Base-by-base conservation (phyloP, 345 rosid genomes). In the Toxicodendron radicans region DNA sequence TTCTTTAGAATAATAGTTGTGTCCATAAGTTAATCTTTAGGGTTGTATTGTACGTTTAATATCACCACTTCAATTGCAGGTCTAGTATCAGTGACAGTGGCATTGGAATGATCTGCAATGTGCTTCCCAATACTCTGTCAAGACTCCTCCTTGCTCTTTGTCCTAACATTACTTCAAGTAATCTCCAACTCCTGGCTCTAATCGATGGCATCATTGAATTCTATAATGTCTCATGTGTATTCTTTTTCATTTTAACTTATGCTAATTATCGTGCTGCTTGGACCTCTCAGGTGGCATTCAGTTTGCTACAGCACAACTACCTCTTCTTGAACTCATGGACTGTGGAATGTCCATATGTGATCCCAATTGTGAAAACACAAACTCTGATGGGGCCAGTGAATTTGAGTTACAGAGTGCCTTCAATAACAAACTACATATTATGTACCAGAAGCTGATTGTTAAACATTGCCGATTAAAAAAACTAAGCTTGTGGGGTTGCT, bases 401-500 rank as follows among this genome's bases (percentile, higher is more conserved):
- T 46, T 43, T 49, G 84, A 85, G 76, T 74, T 85, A 64, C 88
- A 82, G 70, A 80, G 82, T 73, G 69, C 85, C 71, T 68, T 85
- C 73, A 84, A 76, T 78, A 83, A 75, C 78, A 89, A 86, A 72
- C 66, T 75, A 24, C 94, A 87, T 80, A 86, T 80, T 51, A 83
- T 87, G 67, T 87, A 85, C 81, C 99, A 96, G 79, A 96, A 96
- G 80, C 85, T 96, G 82, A 90, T 93, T 71, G 85, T 96, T 71
- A 96, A 96, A 78, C 99, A 96, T 72, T 60, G 73, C 75, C 87
- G 87, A 35, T 80, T 96, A 73, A 92, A 84, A 78, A 93, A 89
- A 74, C 92, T 96, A 79, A 96, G 99, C 79, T 85, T 96, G 74
- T 96, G 99, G 98, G 99, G 99, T 45, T 93, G 99, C 86, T 90